phyloP scores from a whole-genome alignment of 345 rosid species.

The Rubroshorea leprosula region DNA sequence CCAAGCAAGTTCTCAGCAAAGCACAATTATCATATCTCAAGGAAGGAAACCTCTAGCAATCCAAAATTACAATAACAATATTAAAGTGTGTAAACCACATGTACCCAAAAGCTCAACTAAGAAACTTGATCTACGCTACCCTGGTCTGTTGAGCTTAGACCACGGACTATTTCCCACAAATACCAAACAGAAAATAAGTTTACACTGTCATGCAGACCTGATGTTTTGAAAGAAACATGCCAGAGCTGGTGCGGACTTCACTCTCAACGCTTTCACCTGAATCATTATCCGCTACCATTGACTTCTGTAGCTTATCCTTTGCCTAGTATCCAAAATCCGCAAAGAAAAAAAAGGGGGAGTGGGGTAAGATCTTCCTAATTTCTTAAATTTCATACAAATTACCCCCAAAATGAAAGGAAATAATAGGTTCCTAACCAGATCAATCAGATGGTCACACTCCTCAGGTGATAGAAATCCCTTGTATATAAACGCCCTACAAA shows the following conservation, averaged over 20 bases:
- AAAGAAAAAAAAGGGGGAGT: slow-evolving; percentile 3
- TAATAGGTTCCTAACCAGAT: slow-evolving; percentile 42
- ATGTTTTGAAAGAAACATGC: slow-evolving; percentile 70
- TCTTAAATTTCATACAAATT: not conserved
- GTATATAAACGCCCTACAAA: slow-evolving; percentile 69
- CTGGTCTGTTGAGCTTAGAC: too few relatives aligned
- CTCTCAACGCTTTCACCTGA: slow-evolving; percentile 75
- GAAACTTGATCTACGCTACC: not conserved
- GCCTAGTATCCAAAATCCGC: slow-evolving; percentile 48
- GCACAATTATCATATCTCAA: too few relatives aligned
- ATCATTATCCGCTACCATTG: slow-evolving; percentile 92
- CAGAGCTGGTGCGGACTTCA: slow-evolving; percentile 91
- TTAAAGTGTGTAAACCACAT: not conserved
- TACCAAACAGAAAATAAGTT: not conserved
- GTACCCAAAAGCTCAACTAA: not conserved
- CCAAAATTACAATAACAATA: not conserved
- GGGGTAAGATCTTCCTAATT: too few relatives aligned
- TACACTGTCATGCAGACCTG: slow-evolving; percentile 48
- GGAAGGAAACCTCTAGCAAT: not conserved
- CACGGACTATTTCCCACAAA: too few relatives aligned
- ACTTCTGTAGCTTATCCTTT: slow-evolving; percentile 70
- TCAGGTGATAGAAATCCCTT: slow-evolving; percentile 59
- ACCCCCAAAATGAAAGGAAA: not conserved
- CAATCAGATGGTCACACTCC: slow-evolving; percentile 85
- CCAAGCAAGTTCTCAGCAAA: too few relatives aligned